Conservation (phyloP, 192 early-diverging fungal genomes). For the Paraglomus brasilianum region DNA sequence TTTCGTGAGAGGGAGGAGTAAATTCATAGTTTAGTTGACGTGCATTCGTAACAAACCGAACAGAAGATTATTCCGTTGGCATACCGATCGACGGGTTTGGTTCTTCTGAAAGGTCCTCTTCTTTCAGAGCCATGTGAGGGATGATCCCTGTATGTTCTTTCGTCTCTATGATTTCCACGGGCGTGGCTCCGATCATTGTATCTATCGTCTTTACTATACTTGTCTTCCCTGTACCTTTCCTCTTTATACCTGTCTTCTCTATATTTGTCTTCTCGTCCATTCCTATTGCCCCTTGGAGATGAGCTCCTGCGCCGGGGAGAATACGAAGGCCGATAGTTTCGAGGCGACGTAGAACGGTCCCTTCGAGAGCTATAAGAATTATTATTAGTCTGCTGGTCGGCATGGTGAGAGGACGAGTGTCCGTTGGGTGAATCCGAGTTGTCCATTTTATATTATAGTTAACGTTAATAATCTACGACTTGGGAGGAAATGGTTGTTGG, state of each 20-base stretch:
- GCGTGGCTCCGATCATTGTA: conserved; percentile 36
- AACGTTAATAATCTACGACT: no score
- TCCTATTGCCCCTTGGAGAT: conserved; percentile 42
- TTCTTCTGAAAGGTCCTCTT: conserved; percentile 45
- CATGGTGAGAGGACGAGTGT: no score
- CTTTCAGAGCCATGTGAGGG: conserved; percentile 40
- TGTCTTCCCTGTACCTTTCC: conserved; percentile 30
- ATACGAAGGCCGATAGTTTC: conserved; percentile 37
- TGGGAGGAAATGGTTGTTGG: no score
- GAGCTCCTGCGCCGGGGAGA: conserved; percentile 41
- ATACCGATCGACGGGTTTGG: conserved; percentile 50
- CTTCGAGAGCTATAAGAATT: conserved; percentile 25
- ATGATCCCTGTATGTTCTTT: conserved; percentile 43
- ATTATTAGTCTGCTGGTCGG: no score
- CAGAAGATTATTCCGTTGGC: conserved; percentile 3
- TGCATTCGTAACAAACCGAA: not conserved
- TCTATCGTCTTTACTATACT: conserved; percentile 8
- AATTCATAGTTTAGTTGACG: not conserved
- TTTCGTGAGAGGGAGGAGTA: conserved; percentile 8
- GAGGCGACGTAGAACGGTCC: conserved; percentile 27
- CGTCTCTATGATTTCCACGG: conserved; percentile 36
- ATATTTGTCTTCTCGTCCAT: conserved; percentile 35
- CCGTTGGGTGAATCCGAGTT: no score
- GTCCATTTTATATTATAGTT: no score
- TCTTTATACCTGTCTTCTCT: conserved; percentile 33